Base-by-base conservation (phyloP, 139 green algal species). In the Limnomonas spitsbergensis region DNA sequence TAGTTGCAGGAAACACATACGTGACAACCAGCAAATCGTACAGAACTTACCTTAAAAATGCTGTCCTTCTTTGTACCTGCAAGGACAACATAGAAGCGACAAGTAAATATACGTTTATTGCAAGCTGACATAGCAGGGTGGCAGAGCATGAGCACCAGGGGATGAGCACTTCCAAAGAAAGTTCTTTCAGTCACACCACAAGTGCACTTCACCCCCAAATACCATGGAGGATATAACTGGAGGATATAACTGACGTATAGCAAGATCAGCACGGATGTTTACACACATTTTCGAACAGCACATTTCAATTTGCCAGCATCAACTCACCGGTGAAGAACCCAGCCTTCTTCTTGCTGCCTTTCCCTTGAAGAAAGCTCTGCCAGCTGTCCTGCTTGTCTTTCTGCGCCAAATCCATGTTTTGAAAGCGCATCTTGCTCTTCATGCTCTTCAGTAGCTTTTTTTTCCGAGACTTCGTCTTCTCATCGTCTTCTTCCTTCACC, bases 381-480 rank as follows among this genome's bases (percentile, higher is more conserved):
- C 90, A 94, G 80, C 69, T 89, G 84, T 80, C 66, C 67, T 88
- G 80, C 75, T 89, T 87, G 52, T 87, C 78, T 75, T 91, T 91
- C 47, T 83, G 79, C 72, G 80, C 73, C 34, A 90, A 31, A 78
- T 97, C 92, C 85, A 95, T 89, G 42, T 92, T 81, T 52, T 90
- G 80, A 56, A 96, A 97, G 2, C 92, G 84, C 42, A 88, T 87
- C 79, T 96, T 94, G 69, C 78, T 90, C 81, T 97, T 97, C 83
- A 85, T 92, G 74, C 83, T 92, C 81, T 97, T 97, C 29, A 94
- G 71, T 69, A 97, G 84, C 85, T 95, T 95, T 76, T 88, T 93
- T 77, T 97, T 97, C 38, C 88, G 90, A 4, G 61, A 68, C 20
- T 82, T 83, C 0, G 89, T 94, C 81, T 95, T 96, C 40, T 94